Evolutionary conservation across 1,139 yeast species (phyloP), one percentile per base, ranked within the genome.

Genomic region (Geotrichum armillariae): DNA sequence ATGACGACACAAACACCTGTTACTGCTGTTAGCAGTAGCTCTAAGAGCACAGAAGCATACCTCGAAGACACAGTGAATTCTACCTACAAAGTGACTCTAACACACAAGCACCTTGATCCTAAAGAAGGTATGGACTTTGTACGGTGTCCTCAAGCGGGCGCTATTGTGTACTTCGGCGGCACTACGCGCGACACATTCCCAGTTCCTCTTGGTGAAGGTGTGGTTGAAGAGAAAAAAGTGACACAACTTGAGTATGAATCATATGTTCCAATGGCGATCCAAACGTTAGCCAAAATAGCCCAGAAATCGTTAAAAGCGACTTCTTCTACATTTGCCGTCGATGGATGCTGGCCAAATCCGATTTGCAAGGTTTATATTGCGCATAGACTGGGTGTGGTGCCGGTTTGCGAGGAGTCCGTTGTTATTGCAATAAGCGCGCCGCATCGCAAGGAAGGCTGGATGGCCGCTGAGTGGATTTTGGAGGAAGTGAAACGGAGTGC

Each of bases 391-490:
- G 80, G 80, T 1, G 59, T 52, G 1, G 80, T 76, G n/a, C 77
- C 79, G 0, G 70, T 75, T 5, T 58, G 64, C 49, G 73, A 74
- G 48, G 80, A 76, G 52, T 72, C 78, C 45, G 66, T 76, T 1
- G 58, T 71, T 29, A 69, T 76, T 20, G 74, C 73, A 0, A 69
- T 76, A n/a, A 68, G 76, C 34, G 65, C 74, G 2, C 68, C 71
- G 3, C 80, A 76, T 56, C 62, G 80, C n/a, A 60, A 67, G 38
- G 76, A 74, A 57, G 79, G 75, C 0, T 76, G 78, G 77, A 59
- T 64, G 14, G 72, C 76, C 6, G 77, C 71, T 2, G 69, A 66
- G 49, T 68, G 73, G 72, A 61, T 73, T 1, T 57, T 77, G 17
- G 79, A 76, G 49, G 61, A 65, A 44, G 68, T 76, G 23, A 76